Evolutionary conservation across 2,329 filamentous ascomycete species (phyloP).

Genomic region (Diaporthe australafricana): DNA sequence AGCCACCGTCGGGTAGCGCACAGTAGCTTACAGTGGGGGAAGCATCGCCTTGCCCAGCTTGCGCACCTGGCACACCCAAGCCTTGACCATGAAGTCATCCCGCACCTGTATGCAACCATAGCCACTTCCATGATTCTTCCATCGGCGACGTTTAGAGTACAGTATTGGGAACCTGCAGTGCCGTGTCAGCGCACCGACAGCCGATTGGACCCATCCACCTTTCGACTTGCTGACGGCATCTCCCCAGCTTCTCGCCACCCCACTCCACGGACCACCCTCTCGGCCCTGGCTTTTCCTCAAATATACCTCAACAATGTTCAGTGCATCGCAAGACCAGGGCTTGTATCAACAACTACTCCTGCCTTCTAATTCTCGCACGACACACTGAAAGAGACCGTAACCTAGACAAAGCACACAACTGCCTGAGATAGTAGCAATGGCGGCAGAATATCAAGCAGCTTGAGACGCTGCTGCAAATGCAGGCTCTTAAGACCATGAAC

Average conservation of each 20-base stretch:
- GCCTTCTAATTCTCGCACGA: too few relatives aligned
- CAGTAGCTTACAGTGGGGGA: neutral
- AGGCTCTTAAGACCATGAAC: too few relatives aligned
- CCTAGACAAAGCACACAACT: too few relatives aligned
- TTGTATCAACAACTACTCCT: too few relatives aligned
- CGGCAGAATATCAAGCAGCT: too few relatives aligned
- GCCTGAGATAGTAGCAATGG: too few relatives aligned
- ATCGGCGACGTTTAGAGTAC: neutral
- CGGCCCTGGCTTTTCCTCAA: too few relatives aligned
- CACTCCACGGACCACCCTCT: too few relatives aligned
- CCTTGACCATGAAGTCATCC: slow-evolving; percentile 22
- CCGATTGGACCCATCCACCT: slow-evolving; percentile 9
- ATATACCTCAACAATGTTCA: too few relatives aligned
- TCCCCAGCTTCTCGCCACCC: neutral
- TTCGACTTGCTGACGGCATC: slow-evolving; percentile 1
- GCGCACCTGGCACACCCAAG: neutral
- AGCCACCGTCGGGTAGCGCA: slow-evolving; percentile 14
- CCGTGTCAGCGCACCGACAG: slow-evolving; percentile 10
- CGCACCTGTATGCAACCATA: slow-evolving; percentile 1
- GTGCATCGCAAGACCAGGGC: too few relatives aligned
- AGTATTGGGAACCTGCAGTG: neutral
- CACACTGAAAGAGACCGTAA: too few relatives aligned
- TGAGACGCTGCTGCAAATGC: too few relatives aligned
- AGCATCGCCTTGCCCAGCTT: neutral
- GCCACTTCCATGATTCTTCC: slow-evolving; percentile 26